Evolutionary conservation across 768 basidiomycete species (phyloP).

Genomic region (Leucosporidium yakuticum): DNA sequence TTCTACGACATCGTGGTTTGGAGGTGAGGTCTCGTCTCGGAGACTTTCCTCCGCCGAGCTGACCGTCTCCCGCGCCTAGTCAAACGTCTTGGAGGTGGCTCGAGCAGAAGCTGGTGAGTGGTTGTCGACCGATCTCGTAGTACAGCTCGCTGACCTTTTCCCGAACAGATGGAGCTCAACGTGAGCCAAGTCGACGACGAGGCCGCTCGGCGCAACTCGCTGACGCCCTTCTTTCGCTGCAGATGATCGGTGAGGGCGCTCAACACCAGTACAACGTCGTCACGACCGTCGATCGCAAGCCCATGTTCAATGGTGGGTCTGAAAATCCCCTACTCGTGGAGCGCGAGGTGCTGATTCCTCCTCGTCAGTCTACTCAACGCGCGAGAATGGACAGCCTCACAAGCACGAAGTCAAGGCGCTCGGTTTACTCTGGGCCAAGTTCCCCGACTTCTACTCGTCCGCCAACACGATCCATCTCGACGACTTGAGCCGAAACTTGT

Average conservation of each 20-base stretch:
- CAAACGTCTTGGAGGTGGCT: constrained; percentile 87
- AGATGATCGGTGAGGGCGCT: constrained; percentile 17
- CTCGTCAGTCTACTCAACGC: constrained; percentile 40
- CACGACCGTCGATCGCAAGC: constrained; percentile 72
- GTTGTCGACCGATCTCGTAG: not conserved
- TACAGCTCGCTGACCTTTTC: not conserved
- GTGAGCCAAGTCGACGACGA: no score
- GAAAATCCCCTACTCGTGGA: constrained; percentile 60
- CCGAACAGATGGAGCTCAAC: no score
- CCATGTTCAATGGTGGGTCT: constrained; percentile 82
- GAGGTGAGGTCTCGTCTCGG: constrained; percentile 45
- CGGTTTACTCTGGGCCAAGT: constrained; percentile 80
- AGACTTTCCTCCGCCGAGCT: not conserved
- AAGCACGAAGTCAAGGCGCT: constrained; percentile 59
- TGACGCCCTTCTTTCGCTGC: no score
- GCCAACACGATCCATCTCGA: constrained; percentile 81
- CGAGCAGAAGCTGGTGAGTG: constrained; percentile 66
- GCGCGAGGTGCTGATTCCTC: not conserved
- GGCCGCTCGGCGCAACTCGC: no score
- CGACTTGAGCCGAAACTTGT: constrained; percentile 52
- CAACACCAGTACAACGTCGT: constrained; percentile 38
- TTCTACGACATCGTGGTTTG: constrained; percentile 86
- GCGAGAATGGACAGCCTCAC: constrained; percentile 61
- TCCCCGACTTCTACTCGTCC: constrained; percentile 61
- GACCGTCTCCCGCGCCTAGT: constrained; percentile 31